Evolutionary conservation across 148 eudicot species (phyloP), one percentile per base, ranked within the genome.

Genomic region (Polygonum maritimum): DNA sequence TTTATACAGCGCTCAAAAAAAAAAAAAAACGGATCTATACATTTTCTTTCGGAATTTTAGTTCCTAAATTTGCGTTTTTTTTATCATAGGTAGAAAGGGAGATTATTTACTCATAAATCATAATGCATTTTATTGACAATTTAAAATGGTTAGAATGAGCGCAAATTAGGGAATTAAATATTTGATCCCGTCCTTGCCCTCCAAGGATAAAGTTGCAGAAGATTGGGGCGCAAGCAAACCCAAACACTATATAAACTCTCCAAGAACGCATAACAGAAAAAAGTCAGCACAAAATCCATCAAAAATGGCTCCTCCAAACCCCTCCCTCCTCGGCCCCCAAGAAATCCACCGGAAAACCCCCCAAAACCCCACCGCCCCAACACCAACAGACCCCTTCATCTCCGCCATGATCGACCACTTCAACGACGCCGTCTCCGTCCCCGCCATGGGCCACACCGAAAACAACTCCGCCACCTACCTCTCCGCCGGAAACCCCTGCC

Each of bases 401-500:
- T 41, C 41, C 55, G 67, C 55, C 33, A 75, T 79, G 78, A 71
- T 69, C 4, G 8, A 75, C 14, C 33, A 55, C 41, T 75, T 76
- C 76, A 80, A 76, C 49, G 47, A 62, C 51, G 5, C 0, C 12
- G 33, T 51, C 74, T 12, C 57, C 21, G 21, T 0, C 60, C 74
- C 36, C 36, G 48, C 71, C 48, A 72, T 54, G 73, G 72, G 71
- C 33, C 11, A 3, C 26, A 76, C 82, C 13, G 79, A 80, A 14
- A 80, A 80, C 76, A 1, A 10, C 31, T 80, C 82, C 18, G 45
- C 72, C 39, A 71, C 82, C 15, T 76, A 36, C 39, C 74, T 72
- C 36, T 45, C 82, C 16, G 36, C 76, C 47, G 76, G 76, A 12
- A 80, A 80, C 47, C 79, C 82, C 5, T 80, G 79, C 62, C 79